These are phyloP conservation scores for Carex pumila DNA, from an alignment of 176 grass and related monocot species.

Conservation along the genomic window DNA sequence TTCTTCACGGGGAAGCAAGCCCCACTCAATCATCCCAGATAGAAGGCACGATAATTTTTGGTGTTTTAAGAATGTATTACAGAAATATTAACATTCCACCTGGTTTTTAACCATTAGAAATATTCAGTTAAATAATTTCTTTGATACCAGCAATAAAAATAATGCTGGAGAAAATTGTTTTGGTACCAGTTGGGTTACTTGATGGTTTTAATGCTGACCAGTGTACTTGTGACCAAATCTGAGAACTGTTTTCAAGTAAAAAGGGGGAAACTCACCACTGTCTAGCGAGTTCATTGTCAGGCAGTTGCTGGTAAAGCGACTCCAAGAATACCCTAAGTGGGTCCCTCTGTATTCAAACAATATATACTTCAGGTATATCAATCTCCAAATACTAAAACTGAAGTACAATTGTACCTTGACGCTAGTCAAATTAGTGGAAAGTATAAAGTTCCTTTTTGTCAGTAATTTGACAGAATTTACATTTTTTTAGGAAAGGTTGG, in stretches of 20 bases:
- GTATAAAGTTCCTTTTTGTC: neutral
- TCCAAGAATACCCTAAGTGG: constrained; percentile 28
- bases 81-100: neutral
- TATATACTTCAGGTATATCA: neutral
- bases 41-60: neutral
- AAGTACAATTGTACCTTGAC: neutral
- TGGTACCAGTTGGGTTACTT: neutral
- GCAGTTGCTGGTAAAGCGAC: constrained; percentile 12
- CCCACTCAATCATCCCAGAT: constrained; percentile 23
- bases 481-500: too few relatives aligned
- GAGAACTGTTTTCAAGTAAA: neutral
- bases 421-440: neutral
- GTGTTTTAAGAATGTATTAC: neutral
- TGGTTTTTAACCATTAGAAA: neutral
- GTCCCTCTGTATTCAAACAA: constrained; percentile 11
- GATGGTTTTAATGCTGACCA: neutral
- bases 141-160: neutral
- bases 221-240: neutral
- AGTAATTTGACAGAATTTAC: neutral
- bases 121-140: neutral
- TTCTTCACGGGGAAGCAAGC: constrained; percentile 11
- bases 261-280: constrained; percentile 2
- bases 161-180: neutral
- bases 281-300: constrained; percentile 6
- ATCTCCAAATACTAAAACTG: neutral